Conservation (phyloP, 2,329 filamentous ascomycete genomes). For the Penicillium expansum region DNA sequence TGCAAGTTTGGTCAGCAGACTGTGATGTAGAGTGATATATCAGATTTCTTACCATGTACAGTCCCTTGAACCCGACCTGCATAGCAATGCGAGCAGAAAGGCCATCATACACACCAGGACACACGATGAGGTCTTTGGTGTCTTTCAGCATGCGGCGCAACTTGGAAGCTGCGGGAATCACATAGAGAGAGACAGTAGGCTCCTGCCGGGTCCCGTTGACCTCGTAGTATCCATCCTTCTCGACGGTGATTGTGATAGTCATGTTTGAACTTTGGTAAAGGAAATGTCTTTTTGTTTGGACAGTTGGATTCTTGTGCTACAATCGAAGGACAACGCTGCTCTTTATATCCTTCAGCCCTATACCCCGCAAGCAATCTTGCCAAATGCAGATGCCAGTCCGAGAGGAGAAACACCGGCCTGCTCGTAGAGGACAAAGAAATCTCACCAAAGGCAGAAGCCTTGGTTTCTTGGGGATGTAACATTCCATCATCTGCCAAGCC, state of each 20-base stretch:
- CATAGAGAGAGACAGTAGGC: conserved; percentile 28
- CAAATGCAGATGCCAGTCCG: neutral
- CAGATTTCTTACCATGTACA: conserved; percentile 62
- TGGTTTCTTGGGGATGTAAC: conserved; percentile 22
- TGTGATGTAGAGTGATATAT: neutral
- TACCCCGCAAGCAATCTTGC: neutral
- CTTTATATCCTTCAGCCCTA: conserved; percentile 9
- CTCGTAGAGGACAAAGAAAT: neutral
- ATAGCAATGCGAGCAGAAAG: conserved; percentile 63
- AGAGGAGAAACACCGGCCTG: neutral
- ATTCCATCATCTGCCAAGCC: conserved; percentile 22
- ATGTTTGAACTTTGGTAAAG: conserved; percentile 14
- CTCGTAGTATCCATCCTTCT: conserved; percentile 34
- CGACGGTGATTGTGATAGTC: conserved; percentile 34
- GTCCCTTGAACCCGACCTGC: conserved; percentile 59
- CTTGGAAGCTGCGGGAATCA: conserved; percentile 31
- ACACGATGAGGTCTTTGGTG: conserved; percentile 47
- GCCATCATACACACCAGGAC: conserved; percentile 67
- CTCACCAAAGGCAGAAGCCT: conserved; percentile 5
- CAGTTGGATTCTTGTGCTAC: neutral
- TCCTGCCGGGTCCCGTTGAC: conserved; percentile 30
- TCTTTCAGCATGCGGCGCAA: conserved; percentile 29
- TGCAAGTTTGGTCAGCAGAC: conserved; percentile 24
- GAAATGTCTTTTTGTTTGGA: neutral
- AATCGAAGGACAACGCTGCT: neutral